A percentile compares a stretch with the other conserved stretches of the same genome.
Evolutionary conservation across 2,329 filamentous ascomycete species (phyloP).

Genomic region (Monosporascus ibericus): DNA sequence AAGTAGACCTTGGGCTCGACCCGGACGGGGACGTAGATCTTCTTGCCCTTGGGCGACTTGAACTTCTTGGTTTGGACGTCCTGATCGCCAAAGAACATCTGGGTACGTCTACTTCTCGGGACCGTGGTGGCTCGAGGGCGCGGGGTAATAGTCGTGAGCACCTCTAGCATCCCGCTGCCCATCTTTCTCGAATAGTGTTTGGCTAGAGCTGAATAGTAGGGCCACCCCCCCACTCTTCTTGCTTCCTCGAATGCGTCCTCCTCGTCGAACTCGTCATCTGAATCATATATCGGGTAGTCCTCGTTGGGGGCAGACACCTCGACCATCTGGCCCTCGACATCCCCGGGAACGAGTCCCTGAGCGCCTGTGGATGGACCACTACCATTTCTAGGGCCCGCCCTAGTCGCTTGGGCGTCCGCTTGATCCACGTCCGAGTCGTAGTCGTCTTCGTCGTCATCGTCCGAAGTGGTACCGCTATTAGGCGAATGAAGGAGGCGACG

Average conservation of each 20-base stretch:
- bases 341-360: conserved; percentile 29
- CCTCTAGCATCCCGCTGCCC: conserved; percentile 35
- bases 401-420: conserved; percentile 27
- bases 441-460: conserved; percentile 69
- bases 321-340: conserved; percentile 79
- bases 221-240: conserved; percentile 66
- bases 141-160: conserved; percentile 47
- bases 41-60: conserved; percentile 75
- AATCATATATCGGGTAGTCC: conserved; percentile 86
- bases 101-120: conserved; percentile 48
- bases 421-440: conserved; percentile 64
- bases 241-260: conserved; percentile 73
- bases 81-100: conserved; percentile 47
- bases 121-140: conserved; percentile 50
- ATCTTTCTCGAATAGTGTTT: conserved; percentile 37
- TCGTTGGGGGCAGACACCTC: conserved; percentile 54
- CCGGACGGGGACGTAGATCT: conserved; percentile 90
- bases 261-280: conserved; percentile 73
- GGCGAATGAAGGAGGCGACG: conserved; percentile 69
- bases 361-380: conserved; percentile 15
- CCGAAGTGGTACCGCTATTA: conserved; percentile 70
- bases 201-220: conserved; percentile 61
- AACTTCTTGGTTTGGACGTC: conserved; percentile 55
- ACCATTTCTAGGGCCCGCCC: conserved; percentile 6
- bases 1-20: conserved; percentile 98